A percentile compares a stretch with the other conserved stretches of the same genome.
These are phyloP conservation scores for Botrytis deweyae DNA, from an alignment of 2,329 filamentous ascomycete species.

Conservation along the genomic window DNA sequence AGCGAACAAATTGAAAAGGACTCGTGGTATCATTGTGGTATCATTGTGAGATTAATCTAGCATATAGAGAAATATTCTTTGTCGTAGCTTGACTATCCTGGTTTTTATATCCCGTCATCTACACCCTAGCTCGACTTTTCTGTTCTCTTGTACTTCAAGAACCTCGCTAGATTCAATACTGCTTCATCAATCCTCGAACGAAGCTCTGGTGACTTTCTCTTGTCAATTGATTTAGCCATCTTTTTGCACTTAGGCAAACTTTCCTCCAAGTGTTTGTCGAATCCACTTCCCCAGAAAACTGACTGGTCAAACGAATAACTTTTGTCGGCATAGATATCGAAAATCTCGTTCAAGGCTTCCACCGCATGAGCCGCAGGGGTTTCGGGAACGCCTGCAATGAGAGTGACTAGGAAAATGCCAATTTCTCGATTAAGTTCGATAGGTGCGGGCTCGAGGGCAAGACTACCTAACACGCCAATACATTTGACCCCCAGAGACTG, in stretches of 20 bases:
- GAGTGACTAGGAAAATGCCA: conserved; percentile 59
- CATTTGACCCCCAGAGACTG: conserved; percentile 63
- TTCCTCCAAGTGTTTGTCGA: conserved; percentile 58
- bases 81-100: not conserved
- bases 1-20: not conserved
- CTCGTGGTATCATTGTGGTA: not conserved
- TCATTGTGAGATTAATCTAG: not conserved
- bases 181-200: conserved; percentile 60
- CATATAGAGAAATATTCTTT: not conserved
- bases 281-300: conserved; percentile 63
- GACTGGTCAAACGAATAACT: conserved; percentile 55
- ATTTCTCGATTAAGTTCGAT: conserved; percentile 59
- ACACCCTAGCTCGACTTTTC: conserved; percentile 25
- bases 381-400: conserved; percentile 52
- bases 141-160: conserved; percentile 60
- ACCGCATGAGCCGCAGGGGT: conserved; percentile 58
- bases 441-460: conserved; percentile 57
- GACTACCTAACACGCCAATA: conserved; percentile 63
- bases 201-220: conserved; percentile 56
- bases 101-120: not conserved
- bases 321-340: conserved; percentile 67
- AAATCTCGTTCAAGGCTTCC: conserved; percentile 65
- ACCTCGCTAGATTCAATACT: conserved; percentile 58
- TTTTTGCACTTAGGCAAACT: conserved; percentile 53
- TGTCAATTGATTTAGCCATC: conserved; percentile 61